Conservation (phyloP, 495 filamentous ascomycete genomes). For the Thozetella sp. region DNA sequence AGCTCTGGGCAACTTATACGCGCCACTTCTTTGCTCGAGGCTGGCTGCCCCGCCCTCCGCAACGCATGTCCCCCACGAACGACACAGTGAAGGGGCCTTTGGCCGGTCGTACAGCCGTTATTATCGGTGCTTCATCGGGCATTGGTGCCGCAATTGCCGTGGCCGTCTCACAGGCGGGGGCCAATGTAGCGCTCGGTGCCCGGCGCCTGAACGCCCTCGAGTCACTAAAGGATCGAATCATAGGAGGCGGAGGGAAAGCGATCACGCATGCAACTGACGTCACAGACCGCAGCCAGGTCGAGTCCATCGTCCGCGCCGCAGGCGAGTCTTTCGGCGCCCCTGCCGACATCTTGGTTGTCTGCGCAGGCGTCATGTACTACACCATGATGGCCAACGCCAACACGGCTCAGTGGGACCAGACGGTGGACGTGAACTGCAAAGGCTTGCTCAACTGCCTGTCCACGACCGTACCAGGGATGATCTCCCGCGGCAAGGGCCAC, state of each 20-base stretch:
- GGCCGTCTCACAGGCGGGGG: constrained; percentile 51
- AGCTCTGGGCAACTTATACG: constrained; percentile 64
- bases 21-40: constrained; percentile 72
- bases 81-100: constrained; percentile 46
- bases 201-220: constrained; percentile 63
- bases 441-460: constrained; percentile 65
- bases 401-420: constrained; percentile 70
- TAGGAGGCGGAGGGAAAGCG: constrained; percentile 52
- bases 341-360: constrained; percentile 67
- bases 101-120: constrained; percentile 53
- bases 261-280: constrained; percentile 63
- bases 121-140: constrained; percentile 57
- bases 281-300: constrained; percentile 55
- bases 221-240: constrained; percentile 50
- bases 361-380: constrained; percentile 76
- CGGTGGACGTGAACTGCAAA: constrained; percentile 75
- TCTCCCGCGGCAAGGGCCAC: constrained; percentile 56
- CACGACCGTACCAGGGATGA: constrained; percentile 62
- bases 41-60: constrained; percentile 61
- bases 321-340: constrained; percentile 55
- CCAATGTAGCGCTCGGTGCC: constrained; percentile 63
- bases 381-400: constrained; percentile 71
- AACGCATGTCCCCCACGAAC: constrained; percentile 35
- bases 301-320: constrained; percentile 52
- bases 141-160: constrained; percentile 54